phyloP scores from a whole-genome alignment of 2,329 filamentous ascomycete genomes.

The Corinectria fuckeliana region DNA sequence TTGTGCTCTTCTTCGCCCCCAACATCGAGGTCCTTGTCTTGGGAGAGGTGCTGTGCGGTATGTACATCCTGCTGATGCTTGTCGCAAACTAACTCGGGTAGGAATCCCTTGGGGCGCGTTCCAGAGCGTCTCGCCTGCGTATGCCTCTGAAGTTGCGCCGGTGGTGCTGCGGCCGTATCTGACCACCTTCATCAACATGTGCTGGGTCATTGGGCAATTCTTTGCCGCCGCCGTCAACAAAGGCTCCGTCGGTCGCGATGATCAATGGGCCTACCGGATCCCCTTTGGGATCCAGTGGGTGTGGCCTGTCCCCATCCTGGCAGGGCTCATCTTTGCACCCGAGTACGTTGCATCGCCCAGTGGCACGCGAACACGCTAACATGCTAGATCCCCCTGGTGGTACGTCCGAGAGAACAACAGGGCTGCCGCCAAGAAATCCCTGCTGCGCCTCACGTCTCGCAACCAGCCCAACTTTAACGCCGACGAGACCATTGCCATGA shows the following conservation, averaged over 20 bases:
- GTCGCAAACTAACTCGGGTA: conserved; percentile 26
- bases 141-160: conserved; percentile 60
- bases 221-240: conserved; percentile 56
- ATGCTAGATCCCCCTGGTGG: conserved; percentile 56
- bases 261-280: conserved; percentile 57
- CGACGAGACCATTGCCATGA: conserved; percentile 59
- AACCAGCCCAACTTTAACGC: conserved; percentile 49
- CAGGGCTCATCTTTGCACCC: conserved; percentile 53
- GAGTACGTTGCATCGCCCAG: conserved; percentile 42
- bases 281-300: conserved; percentile 61
- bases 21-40: conserved; percentile 54
- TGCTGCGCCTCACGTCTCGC: conserved; percentile 50
- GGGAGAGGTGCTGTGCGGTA: conserved; percentile 54
- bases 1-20: conserved; percentile 59
- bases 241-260: conserved; percentile 45
- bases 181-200: conserved; percentile 63
- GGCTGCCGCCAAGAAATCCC: conserved; percentile 48
- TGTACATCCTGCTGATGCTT: background rate
- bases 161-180: conserved; percentile 57
- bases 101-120: conserved; percentile 62
- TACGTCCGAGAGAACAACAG: conserved; percentile 52
- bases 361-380: background rate
- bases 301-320: conserved; percentile 56
- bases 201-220: conserved; percentile 64
- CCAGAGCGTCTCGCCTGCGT: conserved; percentile 58